These are phyloP conservation scores for Mycothermus thermophilus DNA, from an alignment of 495 filamentous ascomycete species.

Conservation along the genomic window DNA sequence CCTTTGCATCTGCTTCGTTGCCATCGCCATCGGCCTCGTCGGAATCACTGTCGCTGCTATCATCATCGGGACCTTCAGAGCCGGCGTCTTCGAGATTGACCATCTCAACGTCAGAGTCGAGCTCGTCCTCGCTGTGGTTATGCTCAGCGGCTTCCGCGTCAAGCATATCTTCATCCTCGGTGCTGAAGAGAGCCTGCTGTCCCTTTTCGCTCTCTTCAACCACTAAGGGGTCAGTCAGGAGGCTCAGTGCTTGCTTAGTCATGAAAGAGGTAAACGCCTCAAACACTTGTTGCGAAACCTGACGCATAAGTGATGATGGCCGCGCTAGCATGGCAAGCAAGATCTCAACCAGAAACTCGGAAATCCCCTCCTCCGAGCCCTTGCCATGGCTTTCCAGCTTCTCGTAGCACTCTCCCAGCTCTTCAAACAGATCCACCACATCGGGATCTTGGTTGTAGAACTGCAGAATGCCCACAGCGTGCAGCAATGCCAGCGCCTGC, in stretches of 20 bases:
- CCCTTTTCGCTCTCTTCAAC: conserved; percentile 71
- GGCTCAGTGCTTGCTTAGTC: conserved; percentile 55
- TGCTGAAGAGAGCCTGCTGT: conserved; percentile 71
- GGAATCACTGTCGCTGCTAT: conserved; percentile 19
- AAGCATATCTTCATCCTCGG: conserved; percentile 45
- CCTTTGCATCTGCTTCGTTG: conserved; percentile 31
- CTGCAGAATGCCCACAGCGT: conserved; percentile 74
- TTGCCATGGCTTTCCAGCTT: conserved; percentile 27
- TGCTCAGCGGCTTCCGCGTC: conserved; percentile 16
- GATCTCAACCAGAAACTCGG: conserved; percentile 72
- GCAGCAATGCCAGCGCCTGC: conserved; percentile 62
- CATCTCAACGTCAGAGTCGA: conserved; percentile 32
- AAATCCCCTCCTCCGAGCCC: conserved; percentile 38
- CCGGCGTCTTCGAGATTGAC: conserved; percentile 29
- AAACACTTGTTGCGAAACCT: conserved; percentile 79
- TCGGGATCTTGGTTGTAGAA: conserved; percentile 83
- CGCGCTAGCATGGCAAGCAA: conserved; percentile 77
- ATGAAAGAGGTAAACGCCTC: conserved; percentile 58
- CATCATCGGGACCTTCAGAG: conserved; percentile 24
- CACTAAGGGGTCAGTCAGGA: conserved; percentile 58
- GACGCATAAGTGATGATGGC: conserved; percentile 69
- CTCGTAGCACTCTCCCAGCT: conserved; percentile 39
- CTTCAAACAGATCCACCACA: conserved; percentile 36
- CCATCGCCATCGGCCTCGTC: conserved; percentile 13
- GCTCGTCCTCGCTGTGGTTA: conserved; percentile 16